Base-by-base conservation (phyloP, 1,139 yeast genomes). In the Taphrina flavorubra region DNA sequence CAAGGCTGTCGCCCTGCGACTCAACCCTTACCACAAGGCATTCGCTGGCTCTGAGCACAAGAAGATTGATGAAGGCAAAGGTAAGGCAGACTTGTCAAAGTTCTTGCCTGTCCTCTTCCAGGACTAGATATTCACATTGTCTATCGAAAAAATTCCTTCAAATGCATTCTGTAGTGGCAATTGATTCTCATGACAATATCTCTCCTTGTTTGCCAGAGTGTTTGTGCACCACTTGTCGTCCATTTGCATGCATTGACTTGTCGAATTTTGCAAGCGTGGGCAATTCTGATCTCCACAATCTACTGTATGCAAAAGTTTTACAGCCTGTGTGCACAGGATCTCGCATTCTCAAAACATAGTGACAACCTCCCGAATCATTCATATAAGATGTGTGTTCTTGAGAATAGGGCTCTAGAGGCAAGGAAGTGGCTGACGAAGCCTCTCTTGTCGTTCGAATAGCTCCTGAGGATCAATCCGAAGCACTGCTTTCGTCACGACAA, bases 1-100 rank as follows among this genome's bases (percentile, higher is more conserved):
- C 97, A 92, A 92, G 88, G 97, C 91, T 86, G 95, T 92, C 79
- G 85, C 92, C 81, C 88, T 92, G 83, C 91, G 97, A 87, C 89
- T 94, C 83, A 95, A 94, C 97, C 99, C 99, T 77, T 94, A 94
- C 88, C 59, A 56, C 67, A 63, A 63, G 56, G 67, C 67, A 16
- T 63, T 63, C 36, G 67, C 67, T 39, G 67, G 67, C 13, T 53
- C 61, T 20, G 67, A 63, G 55, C 67, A 63, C 67, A 63, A 63
- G 67, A 63, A 63, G 67, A 46, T 63, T 36, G 61, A 55, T 11
- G 61, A 63, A 36, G 67, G 61, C 13, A 55, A 53, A 39, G 61
- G 67, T 7, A 63, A 63, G 67, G 49, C 55, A 14, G 61, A 63
- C 47, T 31, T 63, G 42, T 42, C 60, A 31, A 63, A 63, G 67